Evolutionary conservation across 140 eudicot genomes (phyloP).

Genomic region (Stevia rebaudiana): DNA sequence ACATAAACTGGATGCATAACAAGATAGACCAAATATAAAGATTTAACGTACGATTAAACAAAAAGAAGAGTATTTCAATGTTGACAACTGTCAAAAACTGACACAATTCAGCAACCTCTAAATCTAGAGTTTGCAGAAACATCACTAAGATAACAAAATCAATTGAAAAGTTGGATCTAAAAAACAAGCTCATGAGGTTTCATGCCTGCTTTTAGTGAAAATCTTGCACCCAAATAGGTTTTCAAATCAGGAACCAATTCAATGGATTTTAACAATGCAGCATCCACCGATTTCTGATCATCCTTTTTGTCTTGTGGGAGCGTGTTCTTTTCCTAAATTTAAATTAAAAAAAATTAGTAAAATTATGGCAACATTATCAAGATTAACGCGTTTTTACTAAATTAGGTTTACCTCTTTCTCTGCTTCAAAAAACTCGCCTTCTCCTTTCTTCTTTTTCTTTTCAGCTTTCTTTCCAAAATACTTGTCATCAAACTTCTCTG

Average conservation of each 20-base stretch:
- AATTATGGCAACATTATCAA: not conserved
- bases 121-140: conserved; percentile 18
- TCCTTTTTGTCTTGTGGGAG: conserved; percentile 78
- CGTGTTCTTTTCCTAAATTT: conserved; percentile 46
- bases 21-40: not conserved
- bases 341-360: conserved; percentile 3
- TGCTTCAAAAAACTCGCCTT: conserved; percentile 63
- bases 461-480: conserved; percentile 67
- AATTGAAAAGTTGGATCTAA: conserved; percentile 22
- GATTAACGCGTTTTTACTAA: too few relatives aligned
- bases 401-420: conserved; percentile 48
- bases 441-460: conserved; percentile 69
- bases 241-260: conserved; percentile 52
- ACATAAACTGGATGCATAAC: not conserved
- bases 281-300: conserved; percentile 76
- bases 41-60: not conserved
- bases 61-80: not conserved
- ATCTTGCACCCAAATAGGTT: conserved; percentile 60
- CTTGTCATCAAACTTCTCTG: conserved; percentile 65
- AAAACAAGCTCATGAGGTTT: conserved; percentile 64
- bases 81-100: conserved; percentile 3
- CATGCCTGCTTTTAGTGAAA: conserved; percentile 66
- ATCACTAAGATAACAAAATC: conserved; percentile 11
- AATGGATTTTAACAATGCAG: conserved; percentile 38
- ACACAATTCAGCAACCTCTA: conserved; percentile 15